Conservation (phyloP, 2,329 filamentous ascomycete species). For the Aspergillus fumigatiaffinis region DNA sequence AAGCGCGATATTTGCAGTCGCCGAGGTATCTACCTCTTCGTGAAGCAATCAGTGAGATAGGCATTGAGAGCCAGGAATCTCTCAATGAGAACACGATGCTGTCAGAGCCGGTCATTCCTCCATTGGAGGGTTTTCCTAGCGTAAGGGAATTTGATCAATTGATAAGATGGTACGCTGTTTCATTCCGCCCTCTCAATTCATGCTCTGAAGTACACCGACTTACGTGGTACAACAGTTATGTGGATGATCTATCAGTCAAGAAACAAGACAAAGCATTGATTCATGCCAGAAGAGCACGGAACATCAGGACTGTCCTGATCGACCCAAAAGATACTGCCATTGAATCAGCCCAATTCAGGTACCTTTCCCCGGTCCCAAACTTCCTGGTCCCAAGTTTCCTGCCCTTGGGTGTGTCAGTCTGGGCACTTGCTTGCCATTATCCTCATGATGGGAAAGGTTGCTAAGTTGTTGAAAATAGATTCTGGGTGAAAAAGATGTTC, state of each 20-base stretch:
- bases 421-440: background rate
- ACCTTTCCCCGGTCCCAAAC: conserved; percentile 5
- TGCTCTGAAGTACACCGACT: background rate
- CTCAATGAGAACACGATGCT: conserved; percentile 40
- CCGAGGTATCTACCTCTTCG: conserved; percentile 33
- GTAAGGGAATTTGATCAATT: conserved; percentile 45
- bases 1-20: conserved; percentile 28
- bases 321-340: conserved; percentile 49
- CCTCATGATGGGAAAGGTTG: background rate
- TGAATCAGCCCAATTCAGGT: conserved; percentile 50
- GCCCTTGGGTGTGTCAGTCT: background rate
- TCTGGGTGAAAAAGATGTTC: conserved; percentile 54
- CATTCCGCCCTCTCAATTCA: background rate
- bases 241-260: conserved; percentile 47
- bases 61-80: conserved; percentile 44
- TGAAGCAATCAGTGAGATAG: conserved; percentile 32
- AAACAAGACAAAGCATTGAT: conserved; percentile 52
- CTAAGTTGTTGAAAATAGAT: conserved; percentile 28
- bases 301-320: conserved; percentile 45
- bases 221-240: conserved; percentile 36
- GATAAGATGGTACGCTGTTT: conserved; percentile 39
- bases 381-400: background rate
- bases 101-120: conserved; percentile 43
- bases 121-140: conserved; percentile 43
- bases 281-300: conserved; percentile 44